phyloP scores from a whole-genome alignment of 202 grass and related monocot genomes.

The Bolboschoenoplectus hybrid region DNA sequence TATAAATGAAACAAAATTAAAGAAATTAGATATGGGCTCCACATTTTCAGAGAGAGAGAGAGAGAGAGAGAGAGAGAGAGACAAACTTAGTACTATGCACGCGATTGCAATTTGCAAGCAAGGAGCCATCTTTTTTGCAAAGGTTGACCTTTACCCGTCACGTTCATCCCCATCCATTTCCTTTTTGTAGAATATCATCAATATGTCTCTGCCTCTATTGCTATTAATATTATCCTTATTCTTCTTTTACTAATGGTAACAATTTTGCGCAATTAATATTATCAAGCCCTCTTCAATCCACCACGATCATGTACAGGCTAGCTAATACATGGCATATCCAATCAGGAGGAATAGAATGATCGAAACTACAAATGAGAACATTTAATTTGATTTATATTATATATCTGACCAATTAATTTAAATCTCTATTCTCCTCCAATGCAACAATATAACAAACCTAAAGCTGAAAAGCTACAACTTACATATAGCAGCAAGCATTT shows the following conservation, averaged over 20 bases:
- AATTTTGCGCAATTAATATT: neutral
- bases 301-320: too few relatives aligned
- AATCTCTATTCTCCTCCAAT: constrained; percentile 17
- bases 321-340: neutral
- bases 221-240: neutral
- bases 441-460: neutral
- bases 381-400: constrained; percentile 24
- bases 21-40: constrained; percentile 6
- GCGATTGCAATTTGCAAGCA: neutral
- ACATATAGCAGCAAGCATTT: constrained; percentile 29
- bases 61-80: neutral
- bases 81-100: constrained; percentile 6
- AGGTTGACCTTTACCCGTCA: neutral
- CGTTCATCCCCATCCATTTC: neutral
- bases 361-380: constrained; percentile 20
- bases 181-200: constrained; percentile 6
- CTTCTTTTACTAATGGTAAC: neutral
- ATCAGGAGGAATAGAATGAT: neutral
- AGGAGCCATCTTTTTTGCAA: neutral
- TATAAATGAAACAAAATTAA: neutral
- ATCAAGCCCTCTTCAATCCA: neutral
- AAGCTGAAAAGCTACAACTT: constrained; percentile 23
- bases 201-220: neutral
- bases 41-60: neutral
- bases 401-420: constrained; percentile 37